Evolutionary conservation across 2,329 filamentous ascomycete genomes (phyloP).

Genomic region (Apiospora saccharicola): DNA sequence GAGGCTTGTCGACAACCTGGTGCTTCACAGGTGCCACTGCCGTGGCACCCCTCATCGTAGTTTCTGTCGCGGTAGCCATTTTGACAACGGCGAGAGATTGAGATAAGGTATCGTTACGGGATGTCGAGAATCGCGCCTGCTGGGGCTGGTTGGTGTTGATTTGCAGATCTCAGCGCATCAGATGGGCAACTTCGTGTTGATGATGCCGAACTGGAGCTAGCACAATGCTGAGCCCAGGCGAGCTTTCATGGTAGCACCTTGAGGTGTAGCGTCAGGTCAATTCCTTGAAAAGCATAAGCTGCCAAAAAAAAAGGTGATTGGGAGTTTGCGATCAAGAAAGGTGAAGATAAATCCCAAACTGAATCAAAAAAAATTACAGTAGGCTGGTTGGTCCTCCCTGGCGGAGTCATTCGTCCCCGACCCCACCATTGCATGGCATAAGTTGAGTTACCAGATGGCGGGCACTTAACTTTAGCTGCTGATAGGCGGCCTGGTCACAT

Average conservation of each 20-base stretch:
- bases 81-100: background rate
- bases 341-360: background rate
- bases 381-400: background rate
- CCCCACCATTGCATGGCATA: slow-evolving; percentile 20
- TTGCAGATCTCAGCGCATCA: background rate
- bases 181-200: background rate
- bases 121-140: background rate
- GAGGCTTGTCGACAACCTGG: slow-evolving; percentile 87
- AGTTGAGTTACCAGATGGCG: slow-evolving; percentile 19
- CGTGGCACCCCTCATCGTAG: slow-evolving; percentile 28
- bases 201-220: slow-evolving; percentile 19
- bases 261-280: background rate
- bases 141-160: slow-evolving; percentile 20
- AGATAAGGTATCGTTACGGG: background rate
- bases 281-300: background rate
- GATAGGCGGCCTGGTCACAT: background rate
- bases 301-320: background rate
- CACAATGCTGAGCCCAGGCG: slow-evolving; percentile 16
- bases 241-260: slow-evolving; percentile 20
- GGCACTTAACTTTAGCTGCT: background rate
- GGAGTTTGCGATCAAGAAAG: background rate
- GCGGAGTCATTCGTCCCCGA: slow-evolving; percentile 20
- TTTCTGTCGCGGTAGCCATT: slow-evolving; percentile 40
- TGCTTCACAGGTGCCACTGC: slow-evolving; percentile 68
- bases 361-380: slow-evolving; percentile 20